Conservation (phyloP, 352 stramenopile genomes). For the Phytophthora quininea region DNA sequence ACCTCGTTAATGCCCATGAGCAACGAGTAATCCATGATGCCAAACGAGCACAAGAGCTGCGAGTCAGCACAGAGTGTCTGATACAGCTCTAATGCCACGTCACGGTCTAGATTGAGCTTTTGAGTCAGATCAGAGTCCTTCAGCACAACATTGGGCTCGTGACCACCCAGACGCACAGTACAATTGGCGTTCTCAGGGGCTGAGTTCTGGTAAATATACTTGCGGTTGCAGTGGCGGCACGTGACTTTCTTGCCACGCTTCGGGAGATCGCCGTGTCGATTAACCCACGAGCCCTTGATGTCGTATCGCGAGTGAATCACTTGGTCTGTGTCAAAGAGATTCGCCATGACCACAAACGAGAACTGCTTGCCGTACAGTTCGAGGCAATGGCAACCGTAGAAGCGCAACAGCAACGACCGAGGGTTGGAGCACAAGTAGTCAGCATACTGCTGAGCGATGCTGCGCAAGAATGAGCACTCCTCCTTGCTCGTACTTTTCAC, state of each 20-base stretch:
- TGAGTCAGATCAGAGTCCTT: conserved; percentile 90
- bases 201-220: conserved; percentile 80
- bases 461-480: conserved; percentile 86
- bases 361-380: conserved; percentile 92
- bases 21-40: conserved; percentile 94
- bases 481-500: conserved; percentile 92
- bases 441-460: conserved; percentile 87
- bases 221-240: conserved; percentile 89
- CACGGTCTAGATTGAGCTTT: conserved; percentile 85
- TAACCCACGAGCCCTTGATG: conserved; percentile 92
- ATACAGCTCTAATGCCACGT: conserved; percentile 75
- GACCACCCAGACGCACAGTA: conserved; percentile 70
- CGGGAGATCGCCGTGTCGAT: conserved; percentile 77
- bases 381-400: conserved; percentile 91
- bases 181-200: conserved; percentile 75
- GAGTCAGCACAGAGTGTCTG: conserved; percentile 82
- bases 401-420: conserved; percentile 87
- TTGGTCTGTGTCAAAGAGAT: conserved; percentile 90
- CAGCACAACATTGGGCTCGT: conserved; percentile 89
- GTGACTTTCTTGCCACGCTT: conserved; percentile 90
- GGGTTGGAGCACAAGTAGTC: conserved; percentile 88
- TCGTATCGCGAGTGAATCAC: conserved; percentile 90
- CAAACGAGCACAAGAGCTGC: conserved; percentile 84
- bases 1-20: conserved; percentile 91
- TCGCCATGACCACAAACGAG: conserved; percentile 93